Evolutionary conservation across 176 grass and related monocot species (phyloP).

Genomic region (Rhynchospora breviuscula): DNA sequence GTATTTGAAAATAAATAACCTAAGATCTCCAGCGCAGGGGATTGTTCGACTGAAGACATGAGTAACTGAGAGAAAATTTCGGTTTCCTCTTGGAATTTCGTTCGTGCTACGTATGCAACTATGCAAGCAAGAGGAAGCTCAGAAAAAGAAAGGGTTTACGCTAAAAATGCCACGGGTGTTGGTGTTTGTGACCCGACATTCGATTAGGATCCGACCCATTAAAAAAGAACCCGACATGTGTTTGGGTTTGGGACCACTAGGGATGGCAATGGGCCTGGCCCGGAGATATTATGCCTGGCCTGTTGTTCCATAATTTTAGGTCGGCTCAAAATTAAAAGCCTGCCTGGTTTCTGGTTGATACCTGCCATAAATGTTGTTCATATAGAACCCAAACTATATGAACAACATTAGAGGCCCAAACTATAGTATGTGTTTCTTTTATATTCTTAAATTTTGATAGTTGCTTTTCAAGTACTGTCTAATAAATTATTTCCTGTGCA

Average conservation of each 20-base stretch:
- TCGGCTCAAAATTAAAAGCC: no score
- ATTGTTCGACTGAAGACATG: slow-evolving; percentile 1
- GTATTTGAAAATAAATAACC: slow-evolving; percentile 12
- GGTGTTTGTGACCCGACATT: neutral
- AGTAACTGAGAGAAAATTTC: neutral
- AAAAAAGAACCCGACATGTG: neutral
- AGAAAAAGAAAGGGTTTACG: neutral
- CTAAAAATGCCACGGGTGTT: neutral
- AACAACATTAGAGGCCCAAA: no score
- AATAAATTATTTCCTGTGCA: no score
- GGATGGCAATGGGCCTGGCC: no score
- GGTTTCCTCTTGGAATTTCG: neutral
- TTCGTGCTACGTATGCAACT: neutral
- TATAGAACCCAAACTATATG: no score
- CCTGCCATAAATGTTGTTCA: no score
- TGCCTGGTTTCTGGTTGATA: no score
- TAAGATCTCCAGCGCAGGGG: slow-evolving; percentile 44
- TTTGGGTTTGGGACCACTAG: neutral
- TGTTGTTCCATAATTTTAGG: no score
- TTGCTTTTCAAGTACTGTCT: no score
- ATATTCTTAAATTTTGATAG: no score
- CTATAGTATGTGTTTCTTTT: no score
- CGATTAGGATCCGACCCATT: neutral
- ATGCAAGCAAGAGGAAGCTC: neutral
- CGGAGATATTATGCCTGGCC: no score